Base-by-base conservation (phyloP, 768 basidiomycete species). In the Gyrodon lividus region DNA sequence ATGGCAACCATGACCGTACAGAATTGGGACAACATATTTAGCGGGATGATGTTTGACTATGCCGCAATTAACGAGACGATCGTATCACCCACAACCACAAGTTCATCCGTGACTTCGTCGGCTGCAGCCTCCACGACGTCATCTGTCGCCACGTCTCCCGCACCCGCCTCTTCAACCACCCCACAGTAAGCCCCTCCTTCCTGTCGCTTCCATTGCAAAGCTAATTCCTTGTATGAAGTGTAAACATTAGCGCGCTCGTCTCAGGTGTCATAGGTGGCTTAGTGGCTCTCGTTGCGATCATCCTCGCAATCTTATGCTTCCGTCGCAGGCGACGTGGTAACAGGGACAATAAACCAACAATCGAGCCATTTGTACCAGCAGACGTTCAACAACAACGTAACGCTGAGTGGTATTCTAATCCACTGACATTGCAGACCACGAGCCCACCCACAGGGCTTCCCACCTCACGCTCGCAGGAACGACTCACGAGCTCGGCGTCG, bases 31-130 rank as follows among this genome's bases (percentile, higher is more conserved):
- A 51, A 50, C 19, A 46, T 37, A 23, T 49, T 37, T 14, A 55
- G 59, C n/a, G 51, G 51, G 35, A 53, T 61, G 51, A 56, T 59
- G 48, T 59, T 59, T 24, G 61, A 62, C 43, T 56, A 57, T 35
- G 61, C 39, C 8, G 10, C 19, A 12, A 47, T 63, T 37, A 60
- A 63, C 35, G 42, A 60, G 22, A 62, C 53, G 3, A 8, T 51
- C 16, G 44, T 62, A 41, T 20, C 49, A 4, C 20, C 28, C 5
- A 24, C 46, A 7, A 41, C 43, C 3, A 53, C 54, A 0, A 19
- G 37, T 16, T 52, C 52, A 5, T 48, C 48, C 14, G 13, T 22
- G 0, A n/a, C 14, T 5, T 47, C 42, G 13, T 49, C 50, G 13
- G 47, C 41, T 9, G 14, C 48, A 35, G 10, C 40, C 17, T 14